phyloP scores from a whole-genome alignment of 176 grass and related monocot genomes.

The Aegilops longissima region DNA sequence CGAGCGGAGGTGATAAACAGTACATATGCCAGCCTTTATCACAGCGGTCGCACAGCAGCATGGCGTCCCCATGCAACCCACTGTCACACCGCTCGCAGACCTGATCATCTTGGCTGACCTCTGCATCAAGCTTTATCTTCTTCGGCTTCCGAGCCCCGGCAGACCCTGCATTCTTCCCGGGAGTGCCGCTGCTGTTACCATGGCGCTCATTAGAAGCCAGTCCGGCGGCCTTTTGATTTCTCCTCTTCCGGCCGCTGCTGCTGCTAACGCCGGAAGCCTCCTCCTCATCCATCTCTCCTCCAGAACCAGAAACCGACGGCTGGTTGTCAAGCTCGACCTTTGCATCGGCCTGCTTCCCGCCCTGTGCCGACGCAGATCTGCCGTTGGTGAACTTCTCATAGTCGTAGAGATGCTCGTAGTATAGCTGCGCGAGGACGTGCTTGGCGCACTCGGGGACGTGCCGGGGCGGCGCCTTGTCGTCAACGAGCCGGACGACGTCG shows the following conservation, averaged over 20 bases:
- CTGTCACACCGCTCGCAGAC: constrained; percentile 91
- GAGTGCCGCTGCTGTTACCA: neutral
- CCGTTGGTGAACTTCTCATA: constrained; percentile 64
- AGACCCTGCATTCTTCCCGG: neutral
- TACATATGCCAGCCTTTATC: constrained; percentile 89
- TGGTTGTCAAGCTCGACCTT: constrained; percentile 19
- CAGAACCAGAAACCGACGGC: neutral
- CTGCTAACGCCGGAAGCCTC: neutral
- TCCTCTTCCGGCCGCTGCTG: constrained; percentile 10
- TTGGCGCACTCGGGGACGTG: constrained; percentile 78
- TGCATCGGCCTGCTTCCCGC: neutral
- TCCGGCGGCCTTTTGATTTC: neutral
- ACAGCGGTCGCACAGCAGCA: constrained; percentile 90
- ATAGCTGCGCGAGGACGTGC: constrained; percentile 83
- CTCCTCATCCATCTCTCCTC: neutral
- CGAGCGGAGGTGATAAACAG: constrained; percentile 75
- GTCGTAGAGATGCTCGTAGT: constrained; percentile 75
- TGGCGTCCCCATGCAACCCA: constrained; percentile 78
- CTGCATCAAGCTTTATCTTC: constrained; percentile 18
- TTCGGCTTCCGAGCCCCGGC: constrained; percentile 30
- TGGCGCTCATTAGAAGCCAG: neutral
- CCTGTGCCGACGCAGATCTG: neutral
- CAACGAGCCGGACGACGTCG: constrained; percentile 64
- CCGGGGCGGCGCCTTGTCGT: constrained; percentile 33
- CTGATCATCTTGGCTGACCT: constrained; percentile 59